Evolutionary conservation across 2,329 filamentous ascomycete genomes (phyloP).

Genomic region (Salinomyces thailandicus): DNA sequence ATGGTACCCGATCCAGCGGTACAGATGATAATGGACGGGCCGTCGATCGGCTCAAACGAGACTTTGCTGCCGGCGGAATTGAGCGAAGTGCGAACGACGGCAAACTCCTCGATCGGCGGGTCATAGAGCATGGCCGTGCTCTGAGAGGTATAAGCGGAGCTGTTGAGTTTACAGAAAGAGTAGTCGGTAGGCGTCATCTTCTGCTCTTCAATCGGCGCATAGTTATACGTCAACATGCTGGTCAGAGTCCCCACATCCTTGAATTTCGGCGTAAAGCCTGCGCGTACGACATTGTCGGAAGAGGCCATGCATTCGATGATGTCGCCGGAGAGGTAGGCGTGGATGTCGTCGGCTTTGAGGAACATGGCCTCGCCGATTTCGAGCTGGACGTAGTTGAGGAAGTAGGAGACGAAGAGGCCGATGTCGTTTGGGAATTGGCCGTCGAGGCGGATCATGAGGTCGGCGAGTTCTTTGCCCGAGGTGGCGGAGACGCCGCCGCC

Average conservation of each 20-base stretch:
- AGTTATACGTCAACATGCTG: conserved; percentile 87
- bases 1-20: conserved; percentile 76
- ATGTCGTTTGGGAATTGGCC: conserved; percentile 81
- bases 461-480: conserved; percentile 58
- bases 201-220: conserved; percentile 87
- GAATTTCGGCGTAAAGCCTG: conserved; percentile 96
- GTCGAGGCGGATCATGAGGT: conserved; percentile 68
- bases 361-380: conserved; percentile 89
- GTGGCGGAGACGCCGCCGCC: conserved; percentile 59
- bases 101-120: conserved; percentile 93
- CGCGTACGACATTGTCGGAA: conserved; percentile 96
- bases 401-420: conserved; percentile 90
- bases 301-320: conserved; percentile 99
- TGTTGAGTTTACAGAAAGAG: conserved; percentile 73
- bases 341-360: conserved; percentile 90
- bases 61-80: conserved; percentile 63
- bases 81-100: conserved; percentile 71
- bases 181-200: conserved; percentile 84
- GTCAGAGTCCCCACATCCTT: conserved; percentile 88
- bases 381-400: conserved; percentile 89
- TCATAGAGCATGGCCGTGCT: conserved; percentile 73
- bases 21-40: conserved; percentile 88
- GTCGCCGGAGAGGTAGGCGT: conserved; percentile 85
- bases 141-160: conserved; percentile 65
- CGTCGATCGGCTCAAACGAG: conserved; percentile 76